Conservation (phyloP, 495 filamentous ascomycete species). For the Aspergillus sclerotiicarbonarius region DNA sequence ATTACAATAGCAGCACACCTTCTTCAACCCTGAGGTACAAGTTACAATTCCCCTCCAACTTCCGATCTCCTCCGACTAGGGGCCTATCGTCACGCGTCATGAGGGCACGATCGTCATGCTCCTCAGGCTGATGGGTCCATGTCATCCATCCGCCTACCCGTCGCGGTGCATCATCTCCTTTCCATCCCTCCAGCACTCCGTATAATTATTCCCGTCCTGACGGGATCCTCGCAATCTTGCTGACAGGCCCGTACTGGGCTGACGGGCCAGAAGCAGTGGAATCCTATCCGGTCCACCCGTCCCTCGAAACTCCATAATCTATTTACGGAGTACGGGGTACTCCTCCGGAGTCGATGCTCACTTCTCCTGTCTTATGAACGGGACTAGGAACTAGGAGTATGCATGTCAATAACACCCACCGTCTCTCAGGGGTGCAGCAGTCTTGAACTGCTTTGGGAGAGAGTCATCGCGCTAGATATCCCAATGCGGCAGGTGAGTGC, state of each 20-base stretch:
- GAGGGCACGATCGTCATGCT: not conserved
- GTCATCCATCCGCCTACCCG: no score
- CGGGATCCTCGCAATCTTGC: not conserved
- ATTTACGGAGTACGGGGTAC: constrained; percentile 8
- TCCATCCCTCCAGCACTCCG: not conserved
- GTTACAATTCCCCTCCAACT: constrained; percentile 2
- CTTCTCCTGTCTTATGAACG: not conserved
- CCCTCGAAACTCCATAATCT: constrained; percentile 5
- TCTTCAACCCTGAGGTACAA: no score
- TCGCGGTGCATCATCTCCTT: not conserved
- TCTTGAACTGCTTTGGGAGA: not conserved
- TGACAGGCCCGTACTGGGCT: constrained; percentile 5
- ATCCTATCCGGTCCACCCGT: constrained; percentile 5
- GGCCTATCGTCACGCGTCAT: not conserved
- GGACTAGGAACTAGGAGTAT: not conserved
- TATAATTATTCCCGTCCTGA: constrained; percentile 2
- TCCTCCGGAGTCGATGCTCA: not conserved
- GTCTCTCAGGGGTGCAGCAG: not conserved
- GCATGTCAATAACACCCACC: not conserved
- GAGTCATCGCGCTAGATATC: not conserved
- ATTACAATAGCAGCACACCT: no score
- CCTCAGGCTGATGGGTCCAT: no score
- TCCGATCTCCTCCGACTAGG: constrained; percentile 16
- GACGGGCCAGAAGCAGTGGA: constrained; percentile 4
- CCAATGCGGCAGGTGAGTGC: not conserved